A percentile compares a stretch with the other conserved stretches of the same genome.
These are phyloP conservation scores for Sorghum bicolor DNA, from an alignment of 176 grass and related monocot genomes.

Conservation along the genomic window DNA sequence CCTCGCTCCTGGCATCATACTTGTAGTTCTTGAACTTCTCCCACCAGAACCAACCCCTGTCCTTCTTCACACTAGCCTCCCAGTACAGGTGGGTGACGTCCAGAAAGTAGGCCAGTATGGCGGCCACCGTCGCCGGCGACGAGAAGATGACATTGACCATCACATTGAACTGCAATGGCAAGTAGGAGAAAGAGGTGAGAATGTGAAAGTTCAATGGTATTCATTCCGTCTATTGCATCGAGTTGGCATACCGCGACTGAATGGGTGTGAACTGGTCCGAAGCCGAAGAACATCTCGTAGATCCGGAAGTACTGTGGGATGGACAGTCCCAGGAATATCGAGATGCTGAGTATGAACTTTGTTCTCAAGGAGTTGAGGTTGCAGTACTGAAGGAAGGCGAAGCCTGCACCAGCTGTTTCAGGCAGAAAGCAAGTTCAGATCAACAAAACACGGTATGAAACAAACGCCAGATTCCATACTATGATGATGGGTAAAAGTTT, in stretches of 20 bases:
- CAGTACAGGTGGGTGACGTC: conserved; percentile 65
- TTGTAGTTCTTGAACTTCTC: conserved; percentile 72
- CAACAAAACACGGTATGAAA: conserved; percentile 6
- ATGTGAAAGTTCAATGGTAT: not conserved
- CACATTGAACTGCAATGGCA: conserved; percentile 78
- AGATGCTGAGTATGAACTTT: conserved; percentile 84
- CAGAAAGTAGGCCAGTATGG: conserved; percentile 74
- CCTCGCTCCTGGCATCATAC: conserved; percentile 64
- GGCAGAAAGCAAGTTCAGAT: not conserved
- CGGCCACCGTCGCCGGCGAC: conserved; percentile 81
- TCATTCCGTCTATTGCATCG: not conserved
- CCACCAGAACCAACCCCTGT: conserved; percentile 81
- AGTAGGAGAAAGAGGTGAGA: conserved; percentile 15
- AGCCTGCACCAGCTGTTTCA: conserved; percentile 72
- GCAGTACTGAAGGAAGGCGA: conserved; percentile 87
- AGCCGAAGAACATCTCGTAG: conserved; percentile 63
- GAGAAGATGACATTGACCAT: conserved; percentile 92
- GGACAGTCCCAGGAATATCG: conserved; percentile 82
- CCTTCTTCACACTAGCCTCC: conserved; percentile 52
- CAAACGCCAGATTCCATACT: not conserved
- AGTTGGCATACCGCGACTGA: conserved; percentile 47
- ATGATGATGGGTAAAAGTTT: not conserved
- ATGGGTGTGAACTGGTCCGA: conserved; percentile 68
- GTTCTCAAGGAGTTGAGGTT: conserved; percentile 82
- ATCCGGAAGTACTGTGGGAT: conserved; percentile 79